These are phyloP conservation scores for Geotrichum aggregatum DNA, from an alignment of 1,139 yeast species.

Conservation along the genomic window DNA sequence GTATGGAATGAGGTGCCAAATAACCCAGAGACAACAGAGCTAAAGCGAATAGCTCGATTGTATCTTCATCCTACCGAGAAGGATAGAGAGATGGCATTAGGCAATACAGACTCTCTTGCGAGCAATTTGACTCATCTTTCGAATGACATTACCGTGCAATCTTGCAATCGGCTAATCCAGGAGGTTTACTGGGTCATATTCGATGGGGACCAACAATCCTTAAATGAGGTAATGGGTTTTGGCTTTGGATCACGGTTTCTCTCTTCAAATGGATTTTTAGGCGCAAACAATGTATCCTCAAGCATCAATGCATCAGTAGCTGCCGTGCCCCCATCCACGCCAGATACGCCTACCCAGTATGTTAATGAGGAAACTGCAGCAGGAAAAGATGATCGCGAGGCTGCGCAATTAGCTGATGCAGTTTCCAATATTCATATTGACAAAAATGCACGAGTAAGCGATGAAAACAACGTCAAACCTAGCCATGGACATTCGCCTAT, in stretches of 20 bases:
- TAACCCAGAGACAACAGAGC: neutral
- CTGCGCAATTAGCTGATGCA: slow-evolving; percentile 9
- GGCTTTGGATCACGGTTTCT: slow-evolving; percentile 35
- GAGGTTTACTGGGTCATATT: slow-evolving; percentile 28
- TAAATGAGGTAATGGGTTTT: slow-evolving; percentile 33
- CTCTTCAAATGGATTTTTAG: slow-evolving; percentile 2
- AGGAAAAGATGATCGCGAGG: slow-evolving; percentile 18
- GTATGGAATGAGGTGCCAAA: neutral
- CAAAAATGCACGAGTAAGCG: no score
- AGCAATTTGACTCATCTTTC: slow-evolving; percentile 24
- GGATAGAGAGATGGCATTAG: slow-evolving; percentile 25
- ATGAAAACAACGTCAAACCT: no score
- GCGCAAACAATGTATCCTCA: neutral
- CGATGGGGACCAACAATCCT: slow-evolving; percentile 24
- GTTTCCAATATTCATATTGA: neutral
- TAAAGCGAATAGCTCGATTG: slow-evolving; percentile 13
- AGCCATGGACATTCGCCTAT: no score
- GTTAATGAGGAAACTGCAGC: no score
- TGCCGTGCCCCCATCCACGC: no score
- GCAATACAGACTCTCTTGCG: slow-evolving; percentile 25
- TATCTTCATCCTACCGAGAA: slow-evolving; percentile 24
- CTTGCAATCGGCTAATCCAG: slow-evolving; percentile 25
- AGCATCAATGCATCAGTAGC: no score
- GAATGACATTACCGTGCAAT: slow-evolving; percentile 23
- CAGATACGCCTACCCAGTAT: no score